Base-by-base conservation (phyloP, 192 early-diverging fungal species). In the Spinellus fusiger region DNA sequence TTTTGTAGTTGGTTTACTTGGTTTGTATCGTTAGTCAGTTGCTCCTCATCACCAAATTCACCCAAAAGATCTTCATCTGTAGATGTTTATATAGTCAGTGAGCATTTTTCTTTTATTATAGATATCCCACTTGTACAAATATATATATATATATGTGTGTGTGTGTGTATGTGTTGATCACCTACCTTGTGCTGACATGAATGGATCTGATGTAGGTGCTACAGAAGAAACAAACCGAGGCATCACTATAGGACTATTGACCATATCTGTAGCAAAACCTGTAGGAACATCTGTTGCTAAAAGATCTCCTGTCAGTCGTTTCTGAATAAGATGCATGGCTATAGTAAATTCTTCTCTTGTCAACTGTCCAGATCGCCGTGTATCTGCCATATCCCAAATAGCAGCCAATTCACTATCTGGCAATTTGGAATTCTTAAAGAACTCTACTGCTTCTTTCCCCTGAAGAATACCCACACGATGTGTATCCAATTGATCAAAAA, bases 271-370 rank as follows among this genome's bases (percentile, higher is more conserved):
- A n/a, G n/a, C 5, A 37, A 37, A 37, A 37, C 7, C 5, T 9
- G 35, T 9, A 37, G 13, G 13, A 37, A 37, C 5, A 37, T 9
- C 35, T 1, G 69, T 61, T 4, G 87, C 87, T 23, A 89, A 67
- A 1, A 65, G 56, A 0, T 66, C 71, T 9, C 85, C 84, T 16
- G 71, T 63, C 13, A 86, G 63, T 48, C 73, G 79, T 35, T 78
- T 80, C 62, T 82, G 80, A 54, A 90, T 91, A 18, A 93, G 68
- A 53, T 89, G 76, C 88, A 93, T 89, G 3, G 89, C 86, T 10
- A 93, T 85, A 1, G 86, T 84, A 73, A 91, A 93, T 70, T 90
- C 85, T 27, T 91, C 84, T 33, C 77, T 71, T 31, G 73, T 79
- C 15, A 91, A 75, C 29, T 67, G 71, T 1, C 88, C 87, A 47